Base-by-base conservation (phyloP, 73 alveolate genomes). In the Paramecium caudatum region DNA sequence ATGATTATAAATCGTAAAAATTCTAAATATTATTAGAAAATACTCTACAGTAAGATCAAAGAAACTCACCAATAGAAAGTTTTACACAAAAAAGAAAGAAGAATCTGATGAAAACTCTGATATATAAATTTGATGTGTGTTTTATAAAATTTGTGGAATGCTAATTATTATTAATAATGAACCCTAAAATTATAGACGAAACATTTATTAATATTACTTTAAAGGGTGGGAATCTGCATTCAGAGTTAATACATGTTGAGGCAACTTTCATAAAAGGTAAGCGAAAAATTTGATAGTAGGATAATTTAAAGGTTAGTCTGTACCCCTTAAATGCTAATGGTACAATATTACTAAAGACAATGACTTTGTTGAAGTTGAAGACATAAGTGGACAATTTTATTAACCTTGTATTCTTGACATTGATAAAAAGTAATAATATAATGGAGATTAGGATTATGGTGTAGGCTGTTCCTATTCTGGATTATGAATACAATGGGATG, bases 281-380 rank as follows among this genome's bases (percentile, higher is more conserved):
- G 23, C 30, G 1, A 0, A 1, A 12, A 2, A 55, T 55, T 55
- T 23, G 13, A 55, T 21, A n/a, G 8, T 19, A 74, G 88, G 88
- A 41, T 45, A 16, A 41, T 23, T 12, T 41, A 41, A 41, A 47
- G 88, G 70, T 16, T 74, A 74, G 32, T 19, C 55, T 7, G 15
- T 74, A 13, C 88, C 70, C 21, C 43, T 74, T 34, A 74, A 16
- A 41, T 74, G 88, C 19, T 25, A 41, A 74, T 74, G 88, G 88
- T 74, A 16, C n/a, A 74, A 74, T 21, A 45, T 74, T 9, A 74
- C 88, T 5, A 74, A 74, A 39, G 65, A 74, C 13, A 41, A 74
- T n/a, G 88, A 74, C 1, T 41, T 74, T 19, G 32, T 41, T 13
- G 88, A 74, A 45, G 43, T 74, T 21, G 69, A 74, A 21, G 88